A percentile compares a stretch with the other conserved stretches of the same genome.
Evolutionary conservation across 345 rosid genomes (phyloP).

Genomic region (Nephelium lappaceum): DNA sequence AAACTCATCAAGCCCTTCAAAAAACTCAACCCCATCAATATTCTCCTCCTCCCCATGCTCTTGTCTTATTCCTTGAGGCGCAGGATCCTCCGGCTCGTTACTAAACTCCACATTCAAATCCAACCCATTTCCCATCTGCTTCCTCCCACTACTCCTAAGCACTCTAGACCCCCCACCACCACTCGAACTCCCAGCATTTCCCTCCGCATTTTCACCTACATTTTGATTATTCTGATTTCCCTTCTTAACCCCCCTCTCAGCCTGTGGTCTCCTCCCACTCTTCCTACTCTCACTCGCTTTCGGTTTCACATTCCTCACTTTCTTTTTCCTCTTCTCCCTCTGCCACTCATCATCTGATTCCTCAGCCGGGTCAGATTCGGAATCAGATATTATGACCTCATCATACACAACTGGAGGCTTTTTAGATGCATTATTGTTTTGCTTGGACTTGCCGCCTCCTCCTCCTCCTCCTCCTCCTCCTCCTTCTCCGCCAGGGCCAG

Average conservation of each 20-base stretch:
- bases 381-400: constrained; percentile 50
- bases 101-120: constrained; percentile 98
- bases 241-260: constrained; percentile 38
- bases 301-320: constrained; percentile 44
- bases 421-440: constrained; percentile 17
- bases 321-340: constrained; percentile 40
- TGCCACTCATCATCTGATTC: constrained; percentile 64
- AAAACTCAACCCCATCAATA: constrained; percentile 78
- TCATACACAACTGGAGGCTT: constrained; percentile 45
- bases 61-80: constrained; percentile 36
- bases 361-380: constrained; percentile 56
- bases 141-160: constrained; percentile 45
- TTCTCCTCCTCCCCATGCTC: constrained; percentile 72
- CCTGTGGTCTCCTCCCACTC: constrained; percentile 40
- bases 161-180: constrained; percentile 32
- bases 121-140: constrained; percentile 58
- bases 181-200: constrained; percentile 18
- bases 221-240: constrained; percentile 32
- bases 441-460: constrained; percentile 10
- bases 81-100: constrained; percentile 80
- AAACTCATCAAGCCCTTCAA: constrained; percentile 97
- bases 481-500: constrained; percentile 17
- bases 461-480: constrained; percentile 18
- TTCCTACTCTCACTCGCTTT: constrained; percentile 40
- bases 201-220: neutral